Base-by-base conservation (phyloP, 2,329 filamentous ascomycete genomes). In the Sclerotinia trifoliorum region DNA sequence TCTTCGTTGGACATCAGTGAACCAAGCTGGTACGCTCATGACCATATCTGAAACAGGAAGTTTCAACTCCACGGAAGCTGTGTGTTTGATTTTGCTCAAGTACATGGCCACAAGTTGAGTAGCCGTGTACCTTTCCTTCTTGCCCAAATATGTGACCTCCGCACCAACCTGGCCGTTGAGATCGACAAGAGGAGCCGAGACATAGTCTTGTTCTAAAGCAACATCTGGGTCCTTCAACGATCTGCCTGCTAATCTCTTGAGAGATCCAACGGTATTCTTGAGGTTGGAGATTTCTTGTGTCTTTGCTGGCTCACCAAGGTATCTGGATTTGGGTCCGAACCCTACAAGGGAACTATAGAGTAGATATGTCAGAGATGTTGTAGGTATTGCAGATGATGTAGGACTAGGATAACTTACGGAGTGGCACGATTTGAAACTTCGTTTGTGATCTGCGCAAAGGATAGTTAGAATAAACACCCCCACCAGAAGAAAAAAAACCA, bases 251-350 rank as follows among this genome's bases (percentile, higher is more conserved):
- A 99, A 89, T 78, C 95, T 92, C 84, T 97, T 97, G 77, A 99
- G 87, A 74, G 88, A 94, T 80, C 88, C 85, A 82, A 99, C 92
- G 75, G 95, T 99, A 87, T 99, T 99, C 86, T 98, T 99, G 78
- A 98, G 88, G 86, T 99, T 99, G 78, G 94, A 97, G 79, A 97
- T 96, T 83, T 99, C 95, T 83, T 97, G 94, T 74, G 94, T 98
- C 88, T 98, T 98, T 75, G 95, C 95, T 68, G 92, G 82, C 84
- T 99, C 95, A 74, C 95, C 95, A 73, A 99, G 87, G 80, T 96
- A 96, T 84, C 95, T 91, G 81, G 87, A 89, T 84, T 96, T 97
- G 79, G 93, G 90, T 70, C 93, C 93, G 81, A 99, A 99, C 77
- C 93, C 94, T 77, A 99, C 95, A 74, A 99, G 85, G 71, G 95